Evolutionary conservation across 805 yeast species (phyloP), one percentile per base, ranked within the genome.

Genomic region (Kazachstania bromeliacearum): DNA sequence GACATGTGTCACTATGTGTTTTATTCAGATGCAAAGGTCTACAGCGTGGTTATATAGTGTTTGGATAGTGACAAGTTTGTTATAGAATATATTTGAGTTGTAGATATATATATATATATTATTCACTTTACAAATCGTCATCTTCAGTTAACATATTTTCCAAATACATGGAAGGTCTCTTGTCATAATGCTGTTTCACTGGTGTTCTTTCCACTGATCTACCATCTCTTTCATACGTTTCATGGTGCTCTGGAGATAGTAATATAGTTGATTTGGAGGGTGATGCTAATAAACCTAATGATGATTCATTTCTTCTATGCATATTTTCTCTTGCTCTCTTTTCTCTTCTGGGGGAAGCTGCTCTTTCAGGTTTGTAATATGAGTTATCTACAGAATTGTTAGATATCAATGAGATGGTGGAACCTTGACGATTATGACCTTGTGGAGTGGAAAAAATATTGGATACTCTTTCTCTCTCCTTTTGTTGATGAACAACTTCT

Each of bases 401-500:
- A 7, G 24, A 18, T 4, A 18, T 20, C 9, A 28, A 16, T 3
- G 33, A 21, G 6, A 34, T 16, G 2, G 13, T 17, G 2, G 37
- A 28, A 9, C 29, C 29, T 17, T 12, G 8, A 10, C 17, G 17
- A 13, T 8, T 13, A 14, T 26, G 17, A 13, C 9, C 8, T 7
- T 26, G 12, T n/a, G n/a, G n/a, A 26, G n/a, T 10, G 8, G 8
- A 12, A 13, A 12, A 26, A 12, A 26, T 13, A 9, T 26, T 13
- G 12, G 29, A 3, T 4, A 13, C 14, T 4, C 29, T 26, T 13
- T 13, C 15, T 26, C 29, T 10, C 25, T 22, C 25, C 25, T 64
- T 57, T 46, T 60, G 65, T 46, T 68, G 70, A 38, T 65, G 64
- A 72, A 77, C 71, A 13, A 78, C 79, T 48, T 81, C 85, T 13